Percentiles rank a stretch among this genome's conserved stretches.
phyloP scores from a whole-genome alignment of 2,329 filamentous ascomycete species.

The Aspergillus fumigatiaffinis region DNA sequence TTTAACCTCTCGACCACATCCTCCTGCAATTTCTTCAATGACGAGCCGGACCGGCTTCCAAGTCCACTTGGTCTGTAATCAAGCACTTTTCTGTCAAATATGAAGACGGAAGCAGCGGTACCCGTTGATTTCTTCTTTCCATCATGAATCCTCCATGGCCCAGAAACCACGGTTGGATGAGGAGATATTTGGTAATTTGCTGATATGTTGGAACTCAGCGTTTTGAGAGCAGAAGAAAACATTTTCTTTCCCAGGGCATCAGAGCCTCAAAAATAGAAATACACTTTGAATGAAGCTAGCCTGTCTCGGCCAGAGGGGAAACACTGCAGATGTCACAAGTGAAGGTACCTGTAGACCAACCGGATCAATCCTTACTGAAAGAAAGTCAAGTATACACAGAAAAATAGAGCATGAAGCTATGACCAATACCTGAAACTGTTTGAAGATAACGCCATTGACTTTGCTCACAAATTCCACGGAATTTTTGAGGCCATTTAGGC shows the following conservation, averaged over 20 bases:
- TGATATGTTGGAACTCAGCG: conserved; percentile 88
- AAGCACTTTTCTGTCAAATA: conserved; percentile 86
- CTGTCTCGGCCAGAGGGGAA: neutral
- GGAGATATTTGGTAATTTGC: conserved; percentile 83
- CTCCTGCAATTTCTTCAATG: conserved; percentile 76
- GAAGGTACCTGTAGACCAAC: neutral
- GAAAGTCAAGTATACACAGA: neutral
- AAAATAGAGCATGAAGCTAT: neutral
- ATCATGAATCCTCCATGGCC: conserved; percentile 97
- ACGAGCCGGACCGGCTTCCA: conserved; percentile 57
- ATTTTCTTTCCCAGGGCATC: conserved; percentile 49
- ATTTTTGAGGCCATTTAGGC: neutral
- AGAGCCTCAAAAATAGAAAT: neutral
- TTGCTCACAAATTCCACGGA: neutral
- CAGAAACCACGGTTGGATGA: conserved; percentile 71
- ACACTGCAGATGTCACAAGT: neutral
- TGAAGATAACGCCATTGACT: neutral
- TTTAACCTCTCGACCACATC: conserved; percentile 88
- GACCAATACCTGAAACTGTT: neutral
- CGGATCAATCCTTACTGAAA: neutral
- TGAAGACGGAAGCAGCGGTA: conserved; percentile 84
- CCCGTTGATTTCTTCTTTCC: conserved; percentile 94
- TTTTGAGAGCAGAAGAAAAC: conserved; percentile 93
- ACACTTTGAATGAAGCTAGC: neutral
- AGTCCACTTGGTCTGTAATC: conserved; percentile 65